Evolutionary conservation across 371 early-diverging fungal species (phyloP), one percentile per base, ranked within the genome.

Genomic region (Mortierella sp.): DNA sequence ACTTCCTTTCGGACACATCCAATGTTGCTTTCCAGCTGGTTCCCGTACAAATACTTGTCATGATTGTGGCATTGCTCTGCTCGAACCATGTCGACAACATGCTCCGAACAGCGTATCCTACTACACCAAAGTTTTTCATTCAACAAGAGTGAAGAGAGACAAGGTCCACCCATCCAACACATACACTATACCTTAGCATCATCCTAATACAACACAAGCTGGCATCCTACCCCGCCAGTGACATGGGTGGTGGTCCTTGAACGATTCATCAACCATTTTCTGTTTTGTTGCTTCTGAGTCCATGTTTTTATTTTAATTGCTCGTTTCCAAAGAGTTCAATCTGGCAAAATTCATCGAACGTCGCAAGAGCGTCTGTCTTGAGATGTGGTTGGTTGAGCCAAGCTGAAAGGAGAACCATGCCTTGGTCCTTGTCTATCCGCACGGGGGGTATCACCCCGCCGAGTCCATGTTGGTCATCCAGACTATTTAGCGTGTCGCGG

Each of bases 31-130:
- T 88, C 49, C 70, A 80, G 0, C 52, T 84, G 28, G 60, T 88
- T 5, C 83, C 84, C 10, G 28, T 82, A 26, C 86, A 86, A 63
- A 47, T 88, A 18, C 66, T 85, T 38, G 82, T 86, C 14, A 57
- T 88, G 59, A 58, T 85, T 23, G 78, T 83, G 0, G 87, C 80
- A 0, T 61, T 88, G 18, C 61, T 88, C 12, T 88, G 88, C 52
- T 82, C 87, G 10, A 86, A 88, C 49, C 88, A 88, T 50, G 78
- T 88, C 53, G 86, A 88, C 30, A 82, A 82, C 48, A 74, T 73
- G 1, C 68, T 56, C 48, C 46, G 74, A 9, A 27, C 72, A 2
- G 67, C 67, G 1, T 21, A 71, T 30, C 72, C 72, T 16, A 65
- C 65, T 43, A 71, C 62, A 0, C 72, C 72, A n/a, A 71, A 65